Base-by-base conservation (phyloP, 306 rosid species). In the Cotoneaster glaucophyllus region DNA sequence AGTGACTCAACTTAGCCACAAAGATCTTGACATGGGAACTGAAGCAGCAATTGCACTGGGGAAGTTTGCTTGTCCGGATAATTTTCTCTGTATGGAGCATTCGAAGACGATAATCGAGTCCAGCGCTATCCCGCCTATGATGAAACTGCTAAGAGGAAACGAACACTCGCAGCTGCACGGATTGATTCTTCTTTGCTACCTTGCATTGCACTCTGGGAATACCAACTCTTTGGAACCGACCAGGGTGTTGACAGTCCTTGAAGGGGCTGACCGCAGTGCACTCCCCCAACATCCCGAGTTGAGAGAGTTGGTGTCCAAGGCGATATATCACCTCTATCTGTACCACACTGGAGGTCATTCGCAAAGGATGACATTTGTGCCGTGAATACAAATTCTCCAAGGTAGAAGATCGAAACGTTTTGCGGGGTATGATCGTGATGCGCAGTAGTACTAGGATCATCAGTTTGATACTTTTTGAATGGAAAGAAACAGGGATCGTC, bases 301-400 rank as follows among this genome's bases (percentile, higher is more conserved):
- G 74, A 86, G 78, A 83, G 96, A 87, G 26, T 82, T 93, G 87
- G 81, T 90, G 63, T 25, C 82, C 37, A 82, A 69, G 79, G 93
- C 97, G 9, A 71, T 88, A 48, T 57, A 71, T 69, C 93, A 87
- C 79, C 96, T 93, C 85, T 87, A 81, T 82, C 84, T 90, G 82
- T 93, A 90, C 78, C 96, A 85, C 79, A 79, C 93, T 2, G 97
- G 97, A 77, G 82, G 50, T 64, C 88, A 79, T 81, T 91, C 96
- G 77, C 91, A 88, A 76, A 83, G 82, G 82, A 52, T 84, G 39
- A 8, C 85, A 54, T 90, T 77, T 71, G 75, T 75, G 74, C 86
- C 85, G 19, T 87, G 87, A 87, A 8, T 79, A 64, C 80, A 43
- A 62, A 70, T 75, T 76, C 74, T 45, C 70, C 2, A 8, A 26